Percentiles rank a stretch among this genome's conserved stretches.
phyloP scores from a whole-genome alignment of 805 yeast genomes.

The Candida quercuum region DNA sequence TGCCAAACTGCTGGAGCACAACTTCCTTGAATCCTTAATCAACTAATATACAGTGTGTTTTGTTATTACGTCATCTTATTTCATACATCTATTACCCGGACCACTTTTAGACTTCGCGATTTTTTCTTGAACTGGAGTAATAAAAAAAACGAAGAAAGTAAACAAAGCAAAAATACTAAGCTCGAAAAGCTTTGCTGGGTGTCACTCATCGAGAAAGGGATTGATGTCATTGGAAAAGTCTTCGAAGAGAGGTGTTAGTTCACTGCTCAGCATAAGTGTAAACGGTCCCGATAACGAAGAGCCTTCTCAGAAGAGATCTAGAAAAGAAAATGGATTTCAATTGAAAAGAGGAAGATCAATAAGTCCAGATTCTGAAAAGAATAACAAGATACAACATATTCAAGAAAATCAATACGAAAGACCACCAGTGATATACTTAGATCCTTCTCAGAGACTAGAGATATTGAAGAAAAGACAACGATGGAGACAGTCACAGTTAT shows the following conservation, averaged over 20 bases:
- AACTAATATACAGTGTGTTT: too few species aligned
- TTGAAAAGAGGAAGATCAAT: slow-evolving; percentile 3
- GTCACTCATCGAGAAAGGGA: too few species aligned
- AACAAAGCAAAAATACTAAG: too few species aligned
- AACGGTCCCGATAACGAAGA: neutral
- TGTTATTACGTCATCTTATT: too few species aligned
- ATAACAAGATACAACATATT: neutral
- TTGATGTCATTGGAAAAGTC: neutral
- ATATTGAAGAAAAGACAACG: slow-evolving; percentile 21
- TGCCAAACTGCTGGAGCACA: slow-evolving; percentile 55
- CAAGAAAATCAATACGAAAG: slow-evolving; percentile 15
- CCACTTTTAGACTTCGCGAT: neutral
- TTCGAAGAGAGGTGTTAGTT: neutral
- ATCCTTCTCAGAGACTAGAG: slow-evolving; percentile 22
- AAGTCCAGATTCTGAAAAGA: slow-evolving; percentile 1
- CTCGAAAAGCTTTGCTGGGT: too few species aligned
- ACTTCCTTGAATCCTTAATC: slow-evolving; percentile 37
- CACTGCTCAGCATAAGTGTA: neutral
- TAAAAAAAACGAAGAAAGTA: neutral
- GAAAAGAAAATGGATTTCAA: neutral
- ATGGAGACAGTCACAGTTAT: slow-evolving; percentile 23
- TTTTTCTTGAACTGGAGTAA: neutral
- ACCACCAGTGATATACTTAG: slow-evolving; percentile 26
- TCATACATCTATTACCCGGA: neutral
- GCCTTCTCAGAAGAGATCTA: neutral